Conservation (phyloP, 768 basidiomycete species). For the Trametes maxima region DNA sequence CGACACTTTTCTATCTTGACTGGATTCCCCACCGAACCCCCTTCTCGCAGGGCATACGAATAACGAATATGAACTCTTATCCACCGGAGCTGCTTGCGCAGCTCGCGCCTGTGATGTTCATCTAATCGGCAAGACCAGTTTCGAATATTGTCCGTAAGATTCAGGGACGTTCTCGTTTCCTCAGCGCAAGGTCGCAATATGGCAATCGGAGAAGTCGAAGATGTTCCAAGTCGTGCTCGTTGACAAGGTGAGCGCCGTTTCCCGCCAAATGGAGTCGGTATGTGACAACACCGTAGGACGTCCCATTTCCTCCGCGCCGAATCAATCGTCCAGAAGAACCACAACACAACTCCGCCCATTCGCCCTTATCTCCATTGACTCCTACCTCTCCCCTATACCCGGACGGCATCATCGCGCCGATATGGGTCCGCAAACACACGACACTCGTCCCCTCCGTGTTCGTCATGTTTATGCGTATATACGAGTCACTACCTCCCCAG, state of each 20-base stretch:
- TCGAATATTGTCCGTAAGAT: constrained; percentile 52
- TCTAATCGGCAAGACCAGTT: constrained; percentile 71
- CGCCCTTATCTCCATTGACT: constrained; percentile 91
- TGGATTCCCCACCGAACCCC: neutral
- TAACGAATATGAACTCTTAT: constrained; percentile 80
- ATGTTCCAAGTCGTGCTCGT: constrained; percentile 85
- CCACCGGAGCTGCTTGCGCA: constrained; percentile 89
- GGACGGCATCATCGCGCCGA: constrained; percentile 94
- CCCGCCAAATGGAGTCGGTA: neutral
- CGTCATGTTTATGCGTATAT: constrained; percentile 86
- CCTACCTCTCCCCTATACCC: constrained; percentile 89
- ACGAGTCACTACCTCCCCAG: constrained; percentile 63
- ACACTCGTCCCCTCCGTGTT: constrained; percentile 91
- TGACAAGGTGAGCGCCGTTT: constrained; percentile 56
- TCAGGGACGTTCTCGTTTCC: constrained; percentile 68
- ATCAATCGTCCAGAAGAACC: constrained; percentile 59
- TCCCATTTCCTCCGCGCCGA: constrained; percentile 89
- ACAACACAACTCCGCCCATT: constrained; percentile 64
- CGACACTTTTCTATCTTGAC: too few relatives aligned
- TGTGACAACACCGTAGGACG: constrained; percentile 43
- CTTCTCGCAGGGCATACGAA: neutral
- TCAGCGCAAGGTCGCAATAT: constrained; percentile 66
- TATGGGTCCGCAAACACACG: constrained; percentile 97
- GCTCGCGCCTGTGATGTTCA: constrained; percentile 91
- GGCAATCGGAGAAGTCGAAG: constrained; percentile 71